Base-by-base conservation (phyloP, 495 filamentous ascomycete species). In the Aspergillus ellipticus region DNA sequence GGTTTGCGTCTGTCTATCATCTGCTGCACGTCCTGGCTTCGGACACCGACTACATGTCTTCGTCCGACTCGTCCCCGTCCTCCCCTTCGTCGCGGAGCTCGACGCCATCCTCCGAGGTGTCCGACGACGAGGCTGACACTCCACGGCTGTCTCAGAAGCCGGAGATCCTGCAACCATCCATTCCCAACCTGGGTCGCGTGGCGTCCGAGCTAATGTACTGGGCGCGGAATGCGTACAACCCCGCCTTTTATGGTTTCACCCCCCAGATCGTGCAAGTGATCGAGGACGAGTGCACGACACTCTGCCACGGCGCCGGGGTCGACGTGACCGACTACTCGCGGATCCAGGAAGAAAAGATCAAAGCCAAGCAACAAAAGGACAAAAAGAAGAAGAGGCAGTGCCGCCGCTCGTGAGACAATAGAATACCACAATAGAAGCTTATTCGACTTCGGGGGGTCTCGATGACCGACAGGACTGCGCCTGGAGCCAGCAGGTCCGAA, bases 1-100 rank as follows among this genome's bases (percentile, higher is more conserved):
- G 87, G 16, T 94, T 89, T 47, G 83, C 86, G 0, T 83, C 90
- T 0, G 83, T 84, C 16, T 92, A 87, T 68, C 84, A 85, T 54
- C 66, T 95, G 10, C 82, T 94, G 63, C 81, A 82, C 45, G 69
- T 78, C 37, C 67, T 79, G 5, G 70, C 80, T 3, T 73, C 75
- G 10, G 76, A 78, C 21, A 83, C 87, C 46, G 74, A 83, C 42
- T 79, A 76, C 22, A 56, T 75, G 21, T 71, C 65, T 6, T 69
- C 69, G 0, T 73, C 73, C 11, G 72, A 74, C 16, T 75, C 73
- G 3, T 64, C 74, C 19, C 65, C 39, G 46, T 65, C 19, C 35
- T 63, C 39, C 52, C 67, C 22, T 47, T 61, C 56, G 6, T 49
- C 56, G 4, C 59, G 42, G 9, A 35, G 41, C 10, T 51, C 51